A percentile compares a stretch with the other conserved stretches of the same genome.
Evolutionary conservation across 2,329 filamentous ascomycete species (phyloP).

Genomic region (Fusarium pseudoanthophilum): DNA sequence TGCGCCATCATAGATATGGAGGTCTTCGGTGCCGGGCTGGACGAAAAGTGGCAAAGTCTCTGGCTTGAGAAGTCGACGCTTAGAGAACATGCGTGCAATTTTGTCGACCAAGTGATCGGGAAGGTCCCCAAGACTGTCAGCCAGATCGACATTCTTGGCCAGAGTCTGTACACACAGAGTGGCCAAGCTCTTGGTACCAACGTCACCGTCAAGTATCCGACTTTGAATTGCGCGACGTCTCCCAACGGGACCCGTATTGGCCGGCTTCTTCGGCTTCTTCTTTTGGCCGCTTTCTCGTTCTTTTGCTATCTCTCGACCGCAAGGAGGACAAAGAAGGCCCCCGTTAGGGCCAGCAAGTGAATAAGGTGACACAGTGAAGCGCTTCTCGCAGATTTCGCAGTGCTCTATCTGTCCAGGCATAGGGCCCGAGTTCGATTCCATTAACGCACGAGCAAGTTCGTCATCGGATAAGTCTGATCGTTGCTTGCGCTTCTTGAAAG

Average conservation of each 20-base stretch:
- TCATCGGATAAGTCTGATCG: constrained; percentile 54
- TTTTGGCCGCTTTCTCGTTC: constrained; percentile 58
- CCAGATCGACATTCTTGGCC: constrained; percentile 70
- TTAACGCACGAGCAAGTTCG: constrained; percentile 60
- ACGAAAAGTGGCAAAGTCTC: constrained; percentile 68
- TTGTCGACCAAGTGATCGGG: constrained; percentile 66
- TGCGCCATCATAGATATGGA: constrained; percentile 68
- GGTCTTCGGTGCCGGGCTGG: constrained; percentile 60
- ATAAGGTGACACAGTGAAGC: constrained; percentile 93
- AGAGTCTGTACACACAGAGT: constrained; percentile 71
- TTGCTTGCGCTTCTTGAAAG: constrained; percentile 65
- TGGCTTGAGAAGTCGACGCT: constrained; percentile 65
- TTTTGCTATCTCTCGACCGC: constrained; percentile 78
- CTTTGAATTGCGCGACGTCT: constrained; percentile 83
- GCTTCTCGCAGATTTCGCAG: constrained; percentile 84
- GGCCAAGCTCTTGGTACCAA: constrained; percentile 76
- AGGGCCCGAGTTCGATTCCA: constrained; percentile 61
- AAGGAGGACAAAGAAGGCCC: constrained; percentile 84
- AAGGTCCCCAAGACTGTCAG: constrained; percentile 70
- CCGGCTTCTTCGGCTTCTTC: constrained; percentile 61
- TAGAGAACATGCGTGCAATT: constrained; percentile 69
- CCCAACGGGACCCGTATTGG: constrained; percentile 62
- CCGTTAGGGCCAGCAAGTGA: constrained; percentile 84
- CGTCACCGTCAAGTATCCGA: constrained; percentile 80
- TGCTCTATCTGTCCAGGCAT: constrained; percentile 89